These are phyloP conservation scores for Aegilops longissima DNA, from an alignment of 176 grass and related monocot genomes.

Conservation along the genomic window DNA sequence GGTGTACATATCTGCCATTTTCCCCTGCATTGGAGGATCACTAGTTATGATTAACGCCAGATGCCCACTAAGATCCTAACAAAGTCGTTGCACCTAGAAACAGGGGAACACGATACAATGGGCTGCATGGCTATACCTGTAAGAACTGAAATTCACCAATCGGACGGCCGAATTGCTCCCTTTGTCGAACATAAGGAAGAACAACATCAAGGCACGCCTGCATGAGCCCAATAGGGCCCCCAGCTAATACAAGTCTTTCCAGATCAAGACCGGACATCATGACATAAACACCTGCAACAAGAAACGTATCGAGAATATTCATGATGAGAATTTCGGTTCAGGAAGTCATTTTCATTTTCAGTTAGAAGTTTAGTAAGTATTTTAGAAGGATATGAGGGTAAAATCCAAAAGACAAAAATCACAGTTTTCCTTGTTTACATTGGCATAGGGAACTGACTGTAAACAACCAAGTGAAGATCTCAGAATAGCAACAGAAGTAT, in stretches of 20 bases:
- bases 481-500: not conserved
- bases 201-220: constrained; percentile 90
- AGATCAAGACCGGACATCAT: constrained; percentile 98
- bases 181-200: constrained; percentile 86
- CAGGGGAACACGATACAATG: not conserved
- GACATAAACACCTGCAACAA: constrained; percentile 89
- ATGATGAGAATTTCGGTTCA: not conserved
- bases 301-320: constrained; percentile 11
- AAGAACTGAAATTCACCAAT: constrained; percentile 99
- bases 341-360: not conserved
- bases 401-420: not conserved
- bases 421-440: not conserved
- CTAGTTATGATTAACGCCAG: not conserved
- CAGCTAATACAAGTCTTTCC: constrained; percentile 93
- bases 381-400: not conserved
- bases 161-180: constrained; percentile 87
- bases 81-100: constrained; percentile 13
- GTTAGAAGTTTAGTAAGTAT: not conserved
- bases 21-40: constrained; percentile 55
- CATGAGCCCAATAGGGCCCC: constrained; percentile 92
- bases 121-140: constrained; percentile 53
- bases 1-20: constrained; percentile 98
- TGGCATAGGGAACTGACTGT: not conserved
- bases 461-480: constrained; percentile 8
- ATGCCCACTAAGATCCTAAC: not conserved